These are phyloP conservation scores for Claviceps sp. DNA, from an alignment of 2,329 filamentous ascomycete genomes.

Conservation along the genomic window DNA sequence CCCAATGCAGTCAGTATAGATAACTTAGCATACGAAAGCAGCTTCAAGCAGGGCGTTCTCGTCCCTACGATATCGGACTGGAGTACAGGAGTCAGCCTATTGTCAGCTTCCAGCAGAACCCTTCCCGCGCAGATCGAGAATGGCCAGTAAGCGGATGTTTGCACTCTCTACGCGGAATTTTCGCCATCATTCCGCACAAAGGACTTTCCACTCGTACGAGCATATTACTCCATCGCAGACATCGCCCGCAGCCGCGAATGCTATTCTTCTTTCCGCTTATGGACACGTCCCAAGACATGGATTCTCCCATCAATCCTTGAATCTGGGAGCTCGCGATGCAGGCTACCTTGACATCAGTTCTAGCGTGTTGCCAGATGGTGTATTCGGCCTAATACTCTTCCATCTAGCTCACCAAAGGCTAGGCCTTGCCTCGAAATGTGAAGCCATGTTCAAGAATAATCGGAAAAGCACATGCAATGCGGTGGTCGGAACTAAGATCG, in stretches of 20 bases:
- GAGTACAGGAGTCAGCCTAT: neutral
- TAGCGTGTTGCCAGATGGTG: conserved; percentile 65
- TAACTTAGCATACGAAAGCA: too few relatives aligned
- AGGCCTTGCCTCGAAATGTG: conserved; percentile 33
- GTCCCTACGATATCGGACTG: too few relatives aligned
- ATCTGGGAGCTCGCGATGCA: conserved; percentile 66
- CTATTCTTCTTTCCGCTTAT: conserved; percentile 73
- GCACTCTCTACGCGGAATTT: neutral
- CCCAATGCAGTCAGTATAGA: too few relatives aligned
- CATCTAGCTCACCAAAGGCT: conserved; percentile 57
- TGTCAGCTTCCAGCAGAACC: neutral
- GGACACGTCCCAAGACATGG: conserved; percentile 66
- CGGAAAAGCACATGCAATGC: conserved; percentile 11
- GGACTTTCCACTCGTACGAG: conserved; percentile 59
- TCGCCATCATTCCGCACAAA: neutral
- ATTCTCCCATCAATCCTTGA: conserved; percentile 63
- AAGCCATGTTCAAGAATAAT: conserved; percentile 23
- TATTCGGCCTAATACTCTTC: conserved; percentile 70
- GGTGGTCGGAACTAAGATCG: conserved; percentile 50
- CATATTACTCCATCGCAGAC: conserved; percentile 43
- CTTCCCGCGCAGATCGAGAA: neutral
- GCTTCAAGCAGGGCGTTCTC: too few relatives aligned
- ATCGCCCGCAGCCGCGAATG: conserved; percentile 55
- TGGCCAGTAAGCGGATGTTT: neutral
- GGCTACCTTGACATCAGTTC: conserved; percentile 80